Conservation (phyloP, 805 yeast species). For the Kuraishia capsulata region DNA sequence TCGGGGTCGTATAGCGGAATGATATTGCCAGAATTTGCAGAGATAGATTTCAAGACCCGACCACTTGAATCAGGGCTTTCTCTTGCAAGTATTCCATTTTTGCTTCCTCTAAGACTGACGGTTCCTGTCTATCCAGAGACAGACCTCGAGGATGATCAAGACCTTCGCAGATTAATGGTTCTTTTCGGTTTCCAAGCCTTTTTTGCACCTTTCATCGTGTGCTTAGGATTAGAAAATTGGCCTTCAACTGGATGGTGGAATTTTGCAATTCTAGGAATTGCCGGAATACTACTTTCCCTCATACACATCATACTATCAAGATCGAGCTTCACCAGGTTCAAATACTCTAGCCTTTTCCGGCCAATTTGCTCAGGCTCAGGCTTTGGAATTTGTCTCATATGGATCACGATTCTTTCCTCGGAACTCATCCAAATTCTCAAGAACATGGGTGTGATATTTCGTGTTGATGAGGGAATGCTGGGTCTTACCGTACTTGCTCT, state of each 20-base stretch:
- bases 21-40: constrained; percentile 1
- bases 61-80: constrained; percentile 15
- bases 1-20: too few relatives aligned
- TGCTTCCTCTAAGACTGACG: constrained; percentile 12
- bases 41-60: constrained; percentile 2
- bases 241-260: background rate
- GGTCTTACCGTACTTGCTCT: constrained; percentile 40
- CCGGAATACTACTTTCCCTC: background rate
- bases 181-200: constrained; percentile 21
- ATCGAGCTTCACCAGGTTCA: background rate
- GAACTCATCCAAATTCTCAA: constrained; percentile 24
- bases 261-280: background rate
- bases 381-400: constrained; percentile 16
- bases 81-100: constrained; percentile 15
- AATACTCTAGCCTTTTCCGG: background rate
- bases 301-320: background rate
- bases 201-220: constrained; percentile 9
- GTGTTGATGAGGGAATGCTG: constrained; percentile 34
- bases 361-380: constrained; percentile 12
- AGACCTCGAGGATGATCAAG: constrained; percentile 9
- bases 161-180: constrained; percentile 9
- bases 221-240: too few relatives aligned
- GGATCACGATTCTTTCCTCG: constrained; percentile 20
- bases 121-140: constrained; percentile 13
- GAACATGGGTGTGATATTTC: constrained; percentile 33